Base-by-base conservation (phyloP, 805 yeast genomes). In the Yamadazyma endophytica region DNA sequence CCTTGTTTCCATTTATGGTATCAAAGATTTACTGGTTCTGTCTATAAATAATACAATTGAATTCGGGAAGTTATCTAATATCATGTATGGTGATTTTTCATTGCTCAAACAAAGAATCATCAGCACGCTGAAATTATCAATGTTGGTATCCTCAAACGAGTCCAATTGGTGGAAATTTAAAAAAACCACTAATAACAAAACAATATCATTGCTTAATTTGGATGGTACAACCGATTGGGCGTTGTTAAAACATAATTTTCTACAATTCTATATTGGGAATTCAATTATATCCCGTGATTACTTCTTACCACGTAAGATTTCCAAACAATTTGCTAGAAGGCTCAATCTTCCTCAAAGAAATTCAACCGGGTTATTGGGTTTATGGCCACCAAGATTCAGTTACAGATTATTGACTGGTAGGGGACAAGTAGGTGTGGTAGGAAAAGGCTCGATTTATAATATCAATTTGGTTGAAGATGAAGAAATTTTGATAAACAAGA, bases 151-250 rank as follows among this genome's bases (percentile, higher is more conserved):
- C 11, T 59, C 76, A 47, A 23, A 44, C 42, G n/a, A 46, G 49
- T 13, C 39, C 39, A 15, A 32, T 33, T 30, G 35, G 37, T 34
- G 36, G 27, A 22, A 28, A 41, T 5, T 46, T 35, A 24, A 26
- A 25, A 21, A 29, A 39, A 27, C 40, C 25, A 32, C 35, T 26
- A 54, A 50, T 21, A 39, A 50, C 13, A 66, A 60, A 28, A 57
- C 77, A 3, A 67, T 75, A 39, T 68, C 65, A 7, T 59, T 54
- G 24, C 35, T 79, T 16, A 38, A 57, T 3, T 47, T 79, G 35
- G 82, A 79, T 40, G 87, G 87, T 2, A 57, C 73, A 1, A 50
- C 52, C 13, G 87, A 79, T 44, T 79, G 83, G 82, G 82, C 80
- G 1, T 35, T 79, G 3, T 58, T 79, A 27, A 60, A 70, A 25